phyloP scores from a whole-genome alignment of 140 eudicot genomes.

The Cichorium intybus region DNA sequence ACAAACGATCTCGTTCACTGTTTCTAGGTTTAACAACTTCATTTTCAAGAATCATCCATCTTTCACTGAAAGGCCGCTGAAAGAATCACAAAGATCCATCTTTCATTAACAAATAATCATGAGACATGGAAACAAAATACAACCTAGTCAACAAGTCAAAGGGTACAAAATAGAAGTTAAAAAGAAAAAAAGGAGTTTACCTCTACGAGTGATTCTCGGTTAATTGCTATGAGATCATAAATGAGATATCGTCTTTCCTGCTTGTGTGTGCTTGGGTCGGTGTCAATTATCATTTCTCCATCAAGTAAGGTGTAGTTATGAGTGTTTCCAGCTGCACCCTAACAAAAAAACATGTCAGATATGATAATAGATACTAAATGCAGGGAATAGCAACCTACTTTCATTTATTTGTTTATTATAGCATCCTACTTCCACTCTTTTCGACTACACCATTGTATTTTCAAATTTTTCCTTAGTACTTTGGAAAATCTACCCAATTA shows the following conservation, averaged over 20 bases:
- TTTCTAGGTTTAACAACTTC: conserved; percentile 94
- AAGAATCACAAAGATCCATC: conserved; percentile 19
- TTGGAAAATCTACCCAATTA: too few species aligned
- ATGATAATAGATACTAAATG: neutral
- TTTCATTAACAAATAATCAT: neutral
- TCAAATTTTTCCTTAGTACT: too few species aligned
- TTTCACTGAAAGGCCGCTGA: conserved; percentile 91
- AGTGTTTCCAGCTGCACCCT: conserved; percentile 59
- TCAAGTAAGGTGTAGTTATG: conserved; percentile 94
- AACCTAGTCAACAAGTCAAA: conserved; percentile 19
- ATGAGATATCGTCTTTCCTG: conserved; percentile 97
- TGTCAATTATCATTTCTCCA: conserved; percentile 98
- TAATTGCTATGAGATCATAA: conserved; percentile 92
- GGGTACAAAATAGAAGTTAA: neutral
- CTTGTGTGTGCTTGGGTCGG: conserved; percentile 67
- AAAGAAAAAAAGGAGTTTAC: conserved; percentile 26
- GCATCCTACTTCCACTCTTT: too few species aligned
- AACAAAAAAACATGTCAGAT: conserved; percentile 28
- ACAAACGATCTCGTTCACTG: conserved; percentile 63
- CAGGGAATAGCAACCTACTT: too few species aligned
- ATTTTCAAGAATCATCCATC: conserved; percentile 97
- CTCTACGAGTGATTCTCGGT: conserved; percentile 68
- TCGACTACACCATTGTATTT: too few species aligned
- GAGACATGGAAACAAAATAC: neutral
- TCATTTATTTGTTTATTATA: too few species aligned